Evolutionary conservation across 495 filamentous ascomycete genomes (phyloP).

Genomic region (Ascodesmis nigricans): DNA sequence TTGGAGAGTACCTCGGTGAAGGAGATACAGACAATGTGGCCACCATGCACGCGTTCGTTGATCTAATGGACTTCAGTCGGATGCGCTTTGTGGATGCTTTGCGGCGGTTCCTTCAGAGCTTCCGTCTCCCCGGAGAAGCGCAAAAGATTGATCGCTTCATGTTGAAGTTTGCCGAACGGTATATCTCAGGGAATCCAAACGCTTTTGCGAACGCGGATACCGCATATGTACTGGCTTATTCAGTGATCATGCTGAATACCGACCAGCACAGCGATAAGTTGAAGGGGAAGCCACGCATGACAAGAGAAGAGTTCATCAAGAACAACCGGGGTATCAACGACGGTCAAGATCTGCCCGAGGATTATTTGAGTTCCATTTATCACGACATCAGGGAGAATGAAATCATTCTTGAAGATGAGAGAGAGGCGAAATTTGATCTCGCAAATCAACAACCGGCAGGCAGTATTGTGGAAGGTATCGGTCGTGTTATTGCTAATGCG

Average conservation of each 20-base stretch:
- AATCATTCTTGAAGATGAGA: conserved; percentile 83
- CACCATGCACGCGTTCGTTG: conserved; percentile 96
- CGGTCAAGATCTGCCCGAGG: conserved; percentile 74
- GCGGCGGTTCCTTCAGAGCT: conserved; percentile 77
- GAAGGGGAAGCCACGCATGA: conserved; percentile 57
- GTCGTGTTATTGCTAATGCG: conserved; percentile 72
- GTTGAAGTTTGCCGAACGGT: conserved; percentile 95
- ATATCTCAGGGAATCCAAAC: conserved; percentile 83
- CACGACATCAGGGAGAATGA: conserved; percentile 81
- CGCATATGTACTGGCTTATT: conserved; percentile 87
- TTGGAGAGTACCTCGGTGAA: conserved; percentile 91
- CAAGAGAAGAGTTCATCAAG: conserved; percentile 89
- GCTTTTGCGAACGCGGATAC: conserved; percentile 97
- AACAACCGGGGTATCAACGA: conserved; percentile 99
- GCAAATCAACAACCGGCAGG: conserved; percentile 37
- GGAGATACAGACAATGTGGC: conserved; percentile 79
- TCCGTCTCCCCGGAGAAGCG: conserved; percentile 84
- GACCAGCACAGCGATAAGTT: conserved; percentile 83
- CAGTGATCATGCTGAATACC: conserved; percentile 90
- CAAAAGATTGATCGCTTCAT: conserved; percentile 99
- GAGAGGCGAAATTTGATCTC: conserved; percentile 59
- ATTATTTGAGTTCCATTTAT: conserved; percentile 74
- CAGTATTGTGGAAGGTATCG: conserved; percentile 63
- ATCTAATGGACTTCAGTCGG: conserved; percentile 83
- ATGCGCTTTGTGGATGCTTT: conserved; percentile 85